Conservation (phyloP, 805 yeast genomes). For the Lachancea dasiensis region DNA sequence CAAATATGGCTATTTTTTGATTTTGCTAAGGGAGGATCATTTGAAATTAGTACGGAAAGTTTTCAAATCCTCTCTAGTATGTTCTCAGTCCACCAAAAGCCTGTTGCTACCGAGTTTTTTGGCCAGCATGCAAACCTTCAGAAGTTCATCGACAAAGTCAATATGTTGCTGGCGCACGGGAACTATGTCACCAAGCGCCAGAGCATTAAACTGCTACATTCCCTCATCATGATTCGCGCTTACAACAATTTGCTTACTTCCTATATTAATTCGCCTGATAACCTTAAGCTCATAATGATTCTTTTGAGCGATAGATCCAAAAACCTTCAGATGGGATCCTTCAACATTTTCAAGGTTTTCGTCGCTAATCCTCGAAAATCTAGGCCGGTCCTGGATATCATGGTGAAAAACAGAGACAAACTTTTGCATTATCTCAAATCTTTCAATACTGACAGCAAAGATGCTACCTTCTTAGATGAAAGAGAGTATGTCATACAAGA, state of each 20-base stretch:
- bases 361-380: slow-evolving; percentile 94
- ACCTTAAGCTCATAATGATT: slow-evolving; percentile 81
- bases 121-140: slow-evolving; percentile 43
- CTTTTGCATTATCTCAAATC: slow-evolving; percentile 61
- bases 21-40: slow-evolving; percentile 67
- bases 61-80: slow-evolving; percentile 70
- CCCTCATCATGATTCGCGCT: slow-evolving; percentile 61
- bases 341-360: slow-evolving; percentile 88
- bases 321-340: slow-evolving; percentile 84
- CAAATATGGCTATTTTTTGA: slow-evolving; percentile 78
- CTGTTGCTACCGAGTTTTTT: slow-evolving; percentile 64
- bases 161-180: slow-evolving; percentile 62
- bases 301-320: slow-evolving; percentile 81
- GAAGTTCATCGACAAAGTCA: slow-evolving; percentile 55
- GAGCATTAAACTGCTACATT: slow-evolving; percentile 68
- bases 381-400: slow-evolving; percentile 70
- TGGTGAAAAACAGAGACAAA: slow-evolving; percentile 77
- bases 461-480: slow-evolving; percentile 66
- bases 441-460: slow-evolving; percentile 54
- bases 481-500: slow-evolving; percentile 72
- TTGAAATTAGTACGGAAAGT: slow-evolving; percentile 88
- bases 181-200: slow-evolving; percentile 93
- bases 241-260: slow-evolving; percentile 67
- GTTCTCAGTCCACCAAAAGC: slow-evolving; percentile 59
- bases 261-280: slow-evolving; percentile 76